A percentile compares a stretch with the other conserved stretches of the same genome.
These are phyloP conservation scores for Kluyveromyces wickerhamii DNA, from an alignment of 805 yeast genomes.

Conservation along the genomic window DNA sequence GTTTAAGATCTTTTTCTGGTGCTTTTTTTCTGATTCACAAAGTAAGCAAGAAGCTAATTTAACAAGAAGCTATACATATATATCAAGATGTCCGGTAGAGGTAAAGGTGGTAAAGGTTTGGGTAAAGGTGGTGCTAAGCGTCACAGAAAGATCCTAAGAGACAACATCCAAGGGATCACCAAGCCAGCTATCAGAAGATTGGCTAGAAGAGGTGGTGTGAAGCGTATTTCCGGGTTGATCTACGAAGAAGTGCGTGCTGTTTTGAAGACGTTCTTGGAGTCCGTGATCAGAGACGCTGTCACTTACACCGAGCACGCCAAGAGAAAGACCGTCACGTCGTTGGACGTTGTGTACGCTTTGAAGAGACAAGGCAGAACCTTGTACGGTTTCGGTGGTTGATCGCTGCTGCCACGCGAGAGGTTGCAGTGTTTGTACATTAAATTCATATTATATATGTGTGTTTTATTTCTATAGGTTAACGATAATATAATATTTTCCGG, in stretches of 20 bases:
- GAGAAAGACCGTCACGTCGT: slow-evolving; percentile 99
- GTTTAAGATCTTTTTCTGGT: too few relatives aligned
- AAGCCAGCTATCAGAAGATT: slow-evolving; percentile 99
- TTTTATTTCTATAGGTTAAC: too few relatives aligned
- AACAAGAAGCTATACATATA: too few relatives aligned
- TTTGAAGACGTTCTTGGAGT: slow-evolving; percentile 89
- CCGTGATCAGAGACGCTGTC: slow-evolving; percentile 98
- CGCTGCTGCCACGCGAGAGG: too few relatives aligned
- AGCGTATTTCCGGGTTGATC: slow-evolving; percentile 98
- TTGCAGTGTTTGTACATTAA: too few relatives aligned
- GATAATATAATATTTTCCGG: too few relatives aligned
- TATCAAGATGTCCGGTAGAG: slow-evolving; percentile 89
- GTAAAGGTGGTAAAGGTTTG: slow-evolving; percentile 99
- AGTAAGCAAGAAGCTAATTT: too few relatives aligned
- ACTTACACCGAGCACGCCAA: slow-evolving; percentile 99
- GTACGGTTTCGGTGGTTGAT: slow-evolving; percentile 99
- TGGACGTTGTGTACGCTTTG: slow-evolving; percentile 97
- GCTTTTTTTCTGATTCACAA: too few relatives aligned
- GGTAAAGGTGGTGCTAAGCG: slow-evolving; percentile 99
- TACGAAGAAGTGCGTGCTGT: slow-evolving; percentile 99
- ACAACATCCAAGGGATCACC: slow-evolving; percentile 99
- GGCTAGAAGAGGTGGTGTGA: slow-evolving; percentile 99
- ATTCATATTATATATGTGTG: too few relatives aligned
- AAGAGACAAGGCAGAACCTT: slow-evolving; percentile 99
- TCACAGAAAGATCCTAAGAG: slow-evolving; percentile 99